phyloP scores from a whole-genome alignment of 139 green algal genomes.

The Chlamydomonas applanata region DNA sequence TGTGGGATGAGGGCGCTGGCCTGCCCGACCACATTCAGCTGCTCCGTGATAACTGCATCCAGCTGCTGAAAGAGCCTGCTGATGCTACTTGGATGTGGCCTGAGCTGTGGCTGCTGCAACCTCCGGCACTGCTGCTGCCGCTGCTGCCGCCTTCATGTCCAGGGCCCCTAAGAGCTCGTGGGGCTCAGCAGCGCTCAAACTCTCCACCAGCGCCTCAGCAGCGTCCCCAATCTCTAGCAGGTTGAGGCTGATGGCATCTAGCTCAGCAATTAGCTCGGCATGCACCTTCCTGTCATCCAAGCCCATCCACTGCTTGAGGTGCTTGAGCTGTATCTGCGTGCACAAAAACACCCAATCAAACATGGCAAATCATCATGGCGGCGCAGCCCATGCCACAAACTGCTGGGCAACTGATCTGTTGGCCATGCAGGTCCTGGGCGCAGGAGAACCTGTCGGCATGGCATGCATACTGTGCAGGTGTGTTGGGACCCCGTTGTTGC shows the following conservation, averaged over 20 bases:
- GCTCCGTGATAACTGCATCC: too few species aligned
- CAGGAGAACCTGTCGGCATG: too few species aligned
- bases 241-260: neutral
- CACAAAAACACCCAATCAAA: neutral
- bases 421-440: too few species aligned
- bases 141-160: neutral
- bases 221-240: neutral
- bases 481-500: neutral
- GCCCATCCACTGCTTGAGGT: conserved; percentile 34
- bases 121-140: too few species aligned
- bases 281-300: conserved; percentile 31
- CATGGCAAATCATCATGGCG: neutral
- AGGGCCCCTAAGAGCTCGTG: neutral
- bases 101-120: too few species aligned
- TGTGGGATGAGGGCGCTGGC: too few species aligned
- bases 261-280: neutral
- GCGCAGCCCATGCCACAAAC: neutral
- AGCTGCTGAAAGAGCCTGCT: too few species aligned
- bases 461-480: neutral
- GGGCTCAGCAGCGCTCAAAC: neutral
- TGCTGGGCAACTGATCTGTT: too few species aligned
- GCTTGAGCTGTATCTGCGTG: conserved; percentile 1
- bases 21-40: too few species aligned
- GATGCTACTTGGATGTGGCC: too few species aligned
- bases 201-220: neutral